Conservation (phyloP, 306 rosid species). For the Vigna hirtella region DNA sequence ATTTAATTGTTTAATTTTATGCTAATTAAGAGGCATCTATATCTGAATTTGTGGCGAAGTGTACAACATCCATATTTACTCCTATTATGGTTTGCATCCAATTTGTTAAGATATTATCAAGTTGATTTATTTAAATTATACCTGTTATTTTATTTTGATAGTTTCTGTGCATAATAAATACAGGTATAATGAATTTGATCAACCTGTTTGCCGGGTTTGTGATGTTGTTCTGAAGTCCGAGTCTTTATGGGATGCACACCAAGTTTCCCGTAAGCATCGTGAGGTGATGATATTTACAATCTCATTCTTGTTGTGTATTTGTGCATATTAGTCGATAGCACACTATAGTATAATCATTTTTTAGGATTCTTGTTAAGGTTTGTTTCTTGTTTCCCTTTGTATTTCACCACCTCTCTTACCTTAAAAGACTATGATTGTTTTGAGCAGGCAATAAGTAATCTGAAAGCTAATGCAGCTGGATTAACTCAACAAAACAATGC, state of each 20-base stretch:
- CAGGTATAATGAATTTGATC: constrained; percentile 89
- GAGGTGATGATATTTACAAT: constrained; percentile 69
- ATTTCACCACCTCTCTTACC: neutral
- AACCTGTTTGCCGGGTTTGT: constrained; percentile 90
- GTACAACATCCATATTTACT: neutral
- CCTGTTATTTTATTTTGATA: constrained; percentile 20
- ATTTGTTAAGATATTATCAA: constrained; percentile 3
- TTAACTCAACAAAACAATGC: constrained; percentile 51
- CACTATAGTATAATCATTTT: neutral
- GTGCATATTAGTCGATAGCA: neutral
- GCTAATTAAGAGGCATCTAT: neutral
- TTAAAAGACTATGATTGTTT: constrained; percentile 29
- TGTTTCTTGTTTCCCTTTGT: constrained; percentile 34
- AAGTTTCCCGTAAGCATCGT: constrained; percentile 90
- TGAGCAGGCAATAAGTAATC: constrained; percentile 73
- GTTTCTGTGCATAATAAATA: constrained; percentile 15
- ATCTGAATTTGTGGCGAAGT: neutral
- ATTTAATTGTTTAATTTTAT: constrained; percentile 32
- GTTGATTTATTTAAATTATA: too few species aligned
- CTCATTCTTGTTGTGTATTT: neutral
- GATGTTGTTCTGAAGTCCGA: constrained; percentile 75
- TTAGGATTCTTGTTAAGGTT: neutral
- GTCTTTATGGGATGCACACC: constrained; percentile 74
- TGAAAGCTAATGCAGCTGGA: constrained; percentile 85
- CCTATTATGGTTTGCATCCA: constrained; percentile 10